These are phyloP conservation scores for Fusarium irregulare DNA, from an alignment of 2,329 filamentous ascomycete genomes.

Conservation along the genomic window DNA sequence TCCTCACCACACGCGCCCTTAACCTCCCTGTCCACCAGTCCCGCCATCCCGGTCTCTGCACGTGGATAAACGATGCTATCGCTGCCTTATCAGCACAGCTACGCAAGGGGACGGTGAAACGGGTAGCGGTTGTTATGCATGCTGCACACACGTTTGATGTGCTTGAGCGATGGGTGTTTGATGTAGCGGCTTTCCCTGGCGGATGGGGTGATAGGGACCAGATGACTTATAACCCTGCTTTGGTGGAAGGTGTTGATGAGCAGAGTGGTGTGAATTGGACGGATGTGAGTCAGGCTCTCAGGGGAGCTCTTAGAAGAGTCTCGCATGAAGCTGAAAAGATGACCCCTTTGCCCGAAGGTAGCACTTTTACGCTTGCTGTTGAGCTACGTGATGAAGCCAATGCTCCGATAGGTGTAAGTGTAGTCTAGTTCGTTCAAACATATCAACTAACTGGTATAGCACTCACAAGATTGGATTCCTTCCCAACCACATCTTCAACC, in stretches of 20 bases:
- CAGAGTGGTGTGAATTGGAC: conserved; percentile 59
- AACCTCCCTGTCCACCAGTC: conserved; percentile 87
- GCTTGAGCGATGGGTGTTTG: conserved; percentile 72
- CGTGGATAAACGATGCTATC: conserved; percentile 86
- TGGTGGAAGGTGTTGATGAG: conserved; percentile 27
- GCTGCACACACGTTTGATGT: conserved; percentile 54
- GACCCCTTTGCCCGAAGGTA: conserved; percentile 68
- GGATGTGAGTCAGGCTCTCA: conserved; percentile 78
- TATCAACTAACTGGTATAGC: conserved; percentile 49
- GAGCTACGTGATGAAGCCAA: conserved; percentile 73
- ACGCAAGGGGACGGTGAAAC: conserved; percentile 62
- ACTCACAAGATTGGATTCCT: conserved; percentile 71
- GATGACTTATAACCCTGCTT: conserved; percentile 43
- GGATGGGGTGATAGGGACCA: conserved; percentile 42
- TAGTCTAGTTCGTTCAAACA: conserved; percentile 29
- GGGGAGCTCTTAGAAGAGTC: conserved; percentile 73
- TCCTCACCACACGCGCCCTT: conserved; percentile 82
- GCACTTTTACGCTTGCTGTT: conserved; percentile 81
- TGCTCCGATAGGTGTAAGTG: conserved; percentile 67
- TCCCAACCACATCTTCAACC: conserved; percentile 61
- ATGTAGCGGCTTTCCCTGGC: conserved; percentile 63
- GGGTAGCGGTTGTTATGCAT: conserved; percentile 63
- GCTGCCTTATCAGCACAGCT: conserved; percentile 77
- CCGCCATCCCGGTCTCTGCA: conserved; percentile 85
- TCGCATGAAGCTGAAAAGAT: conserved; percentile 69